Percentiles rank a stretch among this genome's conserved stretches.
Conservation (phyloP, 352 stramenopile genomes). For the Phytopythium kandeliae region DNA sequence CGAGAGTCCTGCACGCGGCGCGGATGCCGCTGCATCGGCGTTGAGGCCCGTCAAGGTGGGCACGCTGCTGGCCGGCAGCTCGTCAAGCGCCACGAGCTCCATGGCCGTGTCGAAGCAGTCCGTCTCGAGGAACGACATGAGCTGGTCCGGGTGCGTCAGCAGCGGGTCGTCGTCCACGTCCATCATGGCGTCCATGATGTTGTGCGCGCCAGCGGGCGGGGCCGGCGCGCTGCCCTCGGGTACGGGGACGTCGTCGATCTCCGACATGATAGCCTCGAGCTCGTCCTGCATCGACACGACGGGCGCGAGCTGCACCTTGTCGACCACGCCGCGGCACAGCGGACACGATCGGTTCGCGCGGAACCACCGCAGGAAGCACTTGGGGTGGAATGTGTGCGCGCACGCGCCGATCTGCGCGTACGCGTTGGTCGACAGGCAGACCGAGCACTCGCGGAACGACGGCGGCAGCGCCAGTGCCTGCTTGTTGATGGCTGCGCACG, state of each 20-base stretch:
- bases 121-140: slow-evolving; percentile 49
- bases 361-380: slow-evolving; percentile 80
- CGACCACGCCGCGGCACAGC: slow-evolving; percentile 55
- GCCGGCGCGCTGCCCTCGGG: neutral
- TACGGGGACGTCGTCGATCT: slow-evolving; percentile 55
- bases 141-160: slow-evolving; percentile 30
- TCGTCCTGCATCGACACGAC: slow-evolving; percentile 50
- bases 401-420: slow-evolving; percentile 62
- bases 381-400: slow-evolving; percentile 74
- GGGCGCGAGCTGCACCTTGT: slow-evolving; percentile 50
- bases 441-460: slow-evolving; percentile 63
- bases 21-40: slow-evolving; percentile 2
- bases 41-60: slow-evolving; percentile 1
- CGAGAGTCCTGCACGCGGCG: slow-evolving; percentile 6
- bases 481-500: slow-evolving; percentile 47
- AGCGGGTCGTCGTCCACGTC: slow-evolving; percentile 26
- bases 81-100: slow-evolving; percentile 58
- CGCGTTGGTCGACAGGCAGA: slow-evolving; percentile 68
- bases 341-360: slow-evolving; percentile 67
- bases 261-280: slow-evolving; percentile 71
- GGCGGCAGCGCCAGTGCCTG: slow-evolving; percentile 36
- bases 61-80: slow-evolving; percentile 13
- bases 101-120: slow-evolving; percentile 56
- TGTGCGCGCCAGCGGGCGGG: neutral
- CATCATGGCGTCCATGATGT: slow-evolving; percentile 15